These are phyloP conservation scores for Acanthamoeba lenticulata DNA, from an alignment of 208 protist genomes.

Conservation along the genomic window DNA sequence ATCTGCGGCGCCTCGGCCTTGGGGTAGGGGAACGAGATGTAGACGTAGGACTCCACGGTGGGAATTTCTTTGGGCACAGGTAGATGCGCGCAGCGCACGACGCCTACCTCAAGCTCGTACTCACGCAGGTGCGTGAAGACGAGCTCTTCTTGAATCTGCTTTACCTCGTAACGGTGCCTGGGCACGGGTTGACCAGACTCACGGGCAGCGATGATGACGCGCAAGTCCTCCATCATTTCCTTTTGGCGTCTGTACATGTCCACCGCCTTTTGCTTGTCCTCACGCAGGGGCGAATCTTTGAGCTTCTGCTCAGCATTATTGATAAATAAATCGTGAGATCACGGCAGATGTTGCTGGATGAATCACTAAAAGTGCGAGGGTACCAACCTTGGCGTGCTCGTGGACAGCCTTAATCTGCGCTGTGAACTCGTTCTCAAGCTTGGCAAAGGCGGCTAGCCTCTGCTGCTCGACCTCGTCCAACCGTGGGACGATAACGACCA, in stretches of 20 bases:
- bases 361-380: background rate
- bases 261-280: conserved; percentile 37
- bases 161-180: conserved; percentile 17
- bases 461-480: background rate
- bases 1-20: background rate
- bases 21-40: background rate
- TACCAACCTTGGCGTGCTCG: background rate
- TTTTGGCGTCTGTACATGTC: conserved; percentile 24
- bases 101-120: conserved; percentile 21
- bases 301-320: conserved; percentile 14
- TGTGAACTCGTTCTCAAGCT: background rate
- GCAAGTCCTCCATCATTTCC: conserved; percentile 31
- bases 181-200: background rate
- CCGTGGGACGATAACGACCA: background rate
- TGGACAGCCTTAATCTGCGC: background rate
- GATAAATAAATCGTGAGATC: background rate
- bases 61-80: background rate
- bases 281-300: conserved; percentile 4
- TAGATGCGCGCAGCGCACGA: conserved; percentile 16
- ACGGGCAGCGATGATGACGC: background rate
- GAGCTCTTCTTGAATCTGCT: background rate
- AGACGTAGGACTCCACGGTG: conserved; percentile 7
- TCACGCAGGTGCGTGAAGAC: background rate
- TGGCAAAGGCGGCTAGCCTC: background rate
- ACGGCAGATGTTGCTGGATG: background rate